Evolutionary conservation across 257 asterid species (phyloP), one percentile per base, ranked within the genome.

Genomic region (Solanum chiquidenum): DNA sequence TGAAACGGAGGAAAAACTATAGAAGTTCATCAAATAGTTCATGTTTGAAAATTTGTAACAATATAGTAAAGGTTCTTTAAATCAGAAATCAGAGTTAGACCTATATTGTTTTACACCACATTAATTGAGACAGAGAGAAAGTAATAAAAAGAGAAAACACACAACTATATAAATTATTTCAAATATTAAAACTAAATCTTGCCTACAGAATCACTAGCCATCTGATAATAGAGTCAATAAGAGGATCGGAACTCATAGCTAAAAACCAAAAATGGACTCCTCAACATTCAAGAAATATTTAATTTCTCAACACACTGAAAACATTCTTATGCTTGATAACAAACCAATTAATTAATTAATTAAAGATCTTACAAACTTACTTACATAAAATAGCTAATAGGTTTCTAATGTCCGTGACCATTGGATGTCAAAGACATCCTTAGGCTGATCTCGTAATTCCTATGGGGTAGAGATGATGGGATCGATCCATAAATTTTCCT

Each of bases 221-320:
- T 25, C 2, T 73, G 27, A 34, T 34, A 35, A 75, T 33, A 37
- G 33, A 35, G 83, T 74, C 29, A 74, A 75, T 9, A 34, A 33
- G 27, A 74, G 14, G 34, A 23, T 33, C 38, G 14, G 34, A n/a
- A 55, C 38, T 38, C 34, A 76, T 1, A 76, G 33, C 31, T 21
- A 12, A 10, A 44, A 38, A 23, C 58, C 21, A 23, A n/a, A 75
- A 76, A 91, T 94, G 94, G 91, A 92, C 80, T 69, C 87, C 72
- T 88, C 95, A 82, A 90, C 88, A 89, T 66, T 88, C 95, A 82
- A 90, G 88, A 89, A 89, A 93, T 60, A 23, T n/a, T 23, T 10
- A 23, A 74, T 89, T 91, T 27, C 68, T 95, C 88, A 90, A 92
- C 14, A 93, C 94, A 44, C 91, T 93, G 90, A 88, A 84, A 58